Conservation (phyloP, 1,284 basidiomycete species). For the Sporisorium sorghi region DNA sequence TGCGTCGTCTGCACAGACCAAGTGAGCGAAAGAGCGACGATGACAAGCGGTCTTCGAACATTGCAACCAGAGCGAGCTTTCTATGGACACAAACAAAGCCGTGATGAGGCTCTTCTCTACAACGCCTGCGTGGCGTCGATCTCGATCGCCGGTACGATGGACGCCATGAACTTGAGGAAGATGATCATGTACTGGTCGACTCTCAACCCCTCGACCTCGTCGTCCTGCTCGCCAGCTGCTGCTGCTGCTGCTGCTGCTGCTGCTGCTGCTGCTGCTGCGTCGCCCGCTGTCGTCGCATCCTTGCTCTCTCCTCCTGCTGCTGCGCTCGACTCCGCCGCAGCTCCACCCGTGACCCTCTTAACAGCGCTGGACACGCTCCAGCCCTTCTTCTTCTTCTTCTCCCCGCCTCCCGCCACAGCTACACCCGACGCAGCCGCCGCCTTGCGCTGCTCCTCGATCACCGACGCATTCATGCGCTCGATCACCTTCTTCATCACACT, state of each 20-base stretch:
- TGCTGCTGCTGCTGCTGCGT: neutral
- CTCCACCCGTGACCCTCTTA: conserved; percentile 77
- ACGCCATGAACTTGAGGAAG: conserved; percentile 68
- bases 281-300: conserved; percentile 1
- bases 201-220: conserved; percentile 56
- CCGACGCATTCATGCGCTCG: conserved; percentile 87
- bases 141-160: conserved; percentile 67
- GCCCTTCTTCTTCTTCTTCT: conserved; percentile 78
- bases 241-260: neutral
- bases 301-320: neutral
- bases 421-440: conserved; percentile 38
- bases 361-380: conserved; percentile 79
- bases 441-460: conserved; percentile 71
- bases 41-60: neutral
- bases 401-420: conserved; percentile 17
- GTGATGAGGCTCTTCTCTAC: no score
- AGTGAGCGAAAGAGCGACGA: neutral
- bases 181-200: conserved; percentile 69
- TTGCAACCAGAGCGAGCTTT: neutral
- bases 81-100: neutral
- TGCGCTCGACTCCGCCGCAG: conserved; percentile 5
- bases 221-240: conserved; percentile 14
- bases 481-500: conserved; percentile 99
- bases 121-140: conserved; percentile 65
- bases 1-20: neutral